Conservation (phyloP, 2,329 filamentous ascomycete species). For the Xylaria digitata region DNA sequence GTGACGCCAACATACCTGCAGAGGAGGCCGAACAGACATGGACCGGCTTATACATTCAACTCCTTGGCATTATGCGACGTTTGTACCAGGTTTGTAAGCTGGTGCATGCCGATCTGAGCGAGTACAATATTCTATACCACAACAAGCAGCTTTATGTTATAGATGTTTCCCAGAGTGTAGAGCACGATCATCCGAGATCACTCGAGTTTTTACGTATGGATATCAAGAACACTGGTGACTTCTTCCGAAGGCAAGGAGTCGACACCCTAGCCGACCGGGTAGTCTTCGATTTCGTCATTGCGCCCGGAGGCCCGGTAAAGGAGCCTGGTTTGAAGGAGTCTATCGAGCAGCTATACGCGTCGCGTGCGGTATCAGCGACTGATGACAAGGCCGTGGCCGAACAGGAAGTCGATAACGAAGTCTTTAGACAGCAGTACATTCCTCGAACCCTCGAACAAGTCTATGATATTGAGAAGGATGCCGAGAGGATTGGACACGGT, state of each 20-base stretch:
- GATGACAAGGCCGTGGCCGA: slow-evolving; percentile 65
- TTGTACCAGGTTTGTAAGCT: slow-evolving; percentile 93
- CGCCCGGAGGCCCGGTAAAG: slow-evolving; percentile 68
- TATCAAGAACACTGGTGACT: slow-evolving; percentile 95
- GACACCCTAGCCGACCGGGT: slow-evolving; percentile 81
- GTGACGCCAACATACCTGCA: slow-evolving; percentile 81
- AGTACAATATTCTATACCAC: slow-evolving; percentile 97
- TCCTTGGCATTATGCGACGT: slow-evolving; percentile 88
- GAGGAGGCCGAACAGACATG: slow-evolving; percentile 78
- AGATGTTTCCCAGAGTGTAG: slow-evolving; percentile 96
- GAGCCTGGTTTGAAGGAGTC: slow-evolving; percentile 69
- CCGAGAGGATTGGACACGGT: slow-evolving; percentile 78
- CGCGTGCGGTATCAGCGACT: slow-evolving; percentile 61
- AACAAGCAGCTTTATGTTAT: slow-evolving; percentile 88
- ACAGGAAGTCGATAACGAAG: slow-evolving; percentile 84
- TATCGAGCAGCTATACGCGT: slow-evolving; percentile 75
- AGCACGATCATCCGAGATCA: slow-evolving; percentile 93
- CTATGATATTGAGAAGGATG: slow-evolving; percentile 94
- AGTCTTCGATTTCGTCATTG: slow-evolving; percentile 86
- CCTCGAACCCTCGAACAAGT: slow-evolving; percentile 96
- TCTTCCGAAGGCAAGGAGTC: slow-evolving; percentile 88
- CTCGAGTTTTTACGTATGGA: slow-evolving; percentile 97
- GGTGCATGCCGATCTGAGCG: slow-evolving; percentile 95
- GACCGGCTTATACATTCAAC: slow-evolving; percentile 81
- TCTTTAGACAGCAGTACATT: slow-evolving; percentile 96